Percentiles rank a stretch among this genome's conserved stretches.
These are phyloP conservation scores for Populus davidiana DNA, from an alignment of 345 rosid species.

Conservation along the genomic window DNA sequence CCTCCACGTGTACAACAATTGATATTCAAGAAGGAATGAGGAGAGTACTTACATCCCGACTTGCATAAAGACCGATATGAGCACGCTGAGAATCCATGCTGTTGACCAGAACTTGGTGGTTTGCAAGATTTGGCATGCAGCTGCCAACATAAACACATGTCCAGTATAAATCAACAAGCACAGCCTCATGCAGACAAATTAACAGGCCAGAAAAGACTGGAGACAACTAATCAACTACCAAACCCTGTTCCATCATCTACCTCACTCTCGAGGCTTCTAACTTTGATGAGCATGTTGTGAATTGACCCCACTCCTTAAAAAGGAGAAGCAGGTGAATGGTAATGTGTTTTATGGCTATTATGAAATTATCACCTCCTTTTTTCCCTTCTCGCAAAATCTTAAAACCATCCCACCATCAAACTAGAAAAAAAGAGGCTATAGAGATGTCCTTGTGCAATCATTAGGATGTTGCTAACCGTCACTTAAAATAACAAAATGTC, in stretches of 20 bases:
- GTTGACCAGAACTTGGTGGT: constrained; percentile 76
- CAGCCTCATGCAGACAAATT: background rate
- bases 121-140: constrained; percentile 83
- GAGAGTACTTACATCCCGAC: constrained; percentile 68
- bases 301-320: background rate
- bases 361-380: background rate
- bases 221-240: background rate
- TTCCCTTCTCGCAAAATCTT: background rate
- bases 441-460: background rate
- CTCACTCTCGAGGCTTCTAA: background rate
- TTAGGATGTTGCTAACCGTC: background rate
- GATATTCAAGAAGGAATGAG: background rate
- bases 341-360: background rate
- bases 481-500: background rate
- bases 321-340: background rate
- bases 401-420: background rate
- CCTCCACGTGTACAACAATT: background rate
- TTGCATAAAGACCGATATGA: constrained; percentile 90
- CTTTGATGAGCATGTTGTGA: background rate
- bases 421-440: background rate
- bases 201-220: background rate
- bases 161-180: constrained; percentile 9
- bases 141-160: constrained; percentile 35
- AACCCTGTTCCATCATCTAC: background rate
- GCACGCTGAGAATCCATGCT: constrained; percentile 80